A percentile compares a stretch with the other conserved stretches of the same genome.
These are phyloP conservation scores for Pugionium dolabratum DNA, from an alignment of 345 rosid species.

Conservation along the genomic window DNA sequence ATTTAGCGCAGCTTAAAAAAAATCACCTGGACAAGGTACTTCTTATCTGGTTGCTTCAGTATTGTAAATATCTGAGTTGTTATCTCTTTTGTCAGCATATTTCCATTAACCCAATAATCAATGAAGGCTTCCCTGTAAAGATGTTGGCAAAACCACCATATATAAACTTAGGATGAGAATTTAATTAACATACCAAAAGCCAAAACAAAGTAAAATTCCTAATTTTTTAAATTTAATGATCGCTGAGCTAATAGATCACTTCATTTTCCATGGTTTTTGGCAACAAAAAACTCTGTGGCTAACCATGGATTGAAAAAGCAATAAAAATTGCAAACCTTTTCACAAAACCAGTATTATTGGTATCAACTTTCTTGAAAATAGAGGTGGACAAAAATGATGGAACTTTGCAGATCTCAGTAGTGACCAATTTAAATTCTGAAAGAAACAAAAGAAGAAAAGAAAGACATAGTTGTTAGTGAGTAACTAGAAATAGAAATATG, in stretches of 20 bases:
- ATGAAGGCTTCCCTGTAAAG: slow-evolving; percentile 71
- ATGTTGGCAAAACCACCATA: no score
- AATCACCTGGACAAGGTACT: slow-evolving; percentile 75
- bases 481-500: neutral
- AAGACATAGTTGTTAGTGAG: neutral
- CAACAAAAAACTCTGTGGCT: slow-evolving; percentile 7
- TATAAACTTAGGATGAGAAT: no score
- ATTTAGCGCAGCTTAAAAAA: neutral
- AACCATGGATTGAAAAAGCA: neutral
- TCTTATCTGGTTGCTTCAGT: slow-evolving; percentile 74
- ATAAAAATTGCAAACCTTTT: slow-evolving; percentile 59
- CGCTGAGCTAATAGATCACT: neutral
- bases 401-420: slow-evolving; percentile 88
- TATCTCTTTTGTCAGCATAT: slow-evolving; percentile 70
- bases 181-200: neutral
- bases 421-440: slow-evolving; percentile 65
- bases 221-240: neutral
- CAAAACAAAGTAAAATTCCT: neutral
- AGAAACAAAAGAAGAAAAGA: slow-evolving; percentile 6
- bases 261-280: neutral
- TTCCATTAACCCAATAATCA: slow-evolving; percentile 78
- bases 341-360: slow-evolving; percentile 56
- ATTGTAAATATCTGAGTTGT: slow-evolving; percentile 70
- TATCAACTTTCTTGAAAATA: slow-evolving; percentile 78
- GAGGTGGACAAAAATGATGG: slow-evolving; percentile 79